Evolutionary conservation across 2,329 filamentous ascomycete species (phyloP).

Genomic region (Iodosphaeria phyllophila): DNA sequence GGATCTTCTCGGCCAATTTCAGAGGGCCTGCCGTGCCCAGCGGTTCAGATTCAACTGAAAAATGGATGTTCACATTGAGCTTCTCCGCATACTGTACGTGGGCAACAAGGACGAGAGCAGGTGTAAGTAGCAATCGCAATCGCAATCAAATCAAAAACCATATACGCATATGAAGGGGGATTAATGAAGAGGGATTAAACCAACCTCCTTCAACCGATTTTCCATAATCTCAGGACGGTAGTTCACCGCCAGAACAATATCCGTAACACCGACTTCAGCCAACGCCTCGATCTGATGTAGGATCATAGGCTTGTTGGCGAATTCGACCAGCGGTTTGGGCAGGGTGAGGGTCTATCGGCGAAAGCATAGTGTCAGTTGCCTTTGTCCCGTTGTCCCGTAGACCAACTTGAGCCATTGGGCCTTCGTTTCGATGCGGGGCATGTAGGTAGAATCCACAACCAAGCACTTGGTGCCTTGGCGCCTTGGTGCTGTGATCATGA

Average conservation of each 20-base stretch:
- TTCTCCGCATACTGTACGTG: constrained; percentile 58
- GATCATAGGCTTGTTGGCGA: constrained; percentile 98
- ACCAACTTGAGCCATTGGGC: too few species aligned
- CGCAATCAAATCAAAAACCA: too few species aligned
- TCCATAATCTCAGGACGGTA: constrained; percentile 98
- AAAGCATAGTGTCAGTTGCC: constrained; percentile 9
- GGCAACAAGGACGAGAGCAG: constrained; percentile 5
- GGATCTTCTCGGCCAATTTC: constrained; percentile 82
- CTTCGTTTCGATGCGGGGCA: too few species aligned
- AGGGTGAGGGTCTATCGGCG: constrained; percentile 71
- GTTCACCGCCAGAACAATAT: constrained; percentile 97
- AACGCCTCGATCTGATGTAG: constrained; percentile 93
- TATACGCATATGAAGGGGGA: too few species aligned
- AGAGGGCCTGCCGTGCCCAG: constrained; percentile 88
- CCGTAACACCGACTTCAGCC: constrained; percentile 81
- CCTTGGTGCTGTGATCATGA: too few species aligned
- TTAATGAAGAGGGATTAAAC: too few species aligned
- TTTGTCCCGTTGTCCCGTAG: too few species aligned
- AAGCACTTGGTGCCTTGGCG: not conserved
- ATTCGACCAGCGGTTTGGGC: constrained; percentile 94
- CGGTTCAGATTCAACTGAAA: constrained; percentile 91
- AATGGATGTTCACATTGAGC: constrained; percentile 90
- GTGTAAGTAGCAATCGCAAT: too few species aligned
- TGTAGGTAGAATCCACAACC: too few species aligned
- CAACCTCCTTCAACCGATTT: constrained; percentile 71